These are phyloP conservation scores for Crinitomyces ghanaensis DNA, from an alignment of 805 yeast species.

Conservation along the genomic window DNA sequence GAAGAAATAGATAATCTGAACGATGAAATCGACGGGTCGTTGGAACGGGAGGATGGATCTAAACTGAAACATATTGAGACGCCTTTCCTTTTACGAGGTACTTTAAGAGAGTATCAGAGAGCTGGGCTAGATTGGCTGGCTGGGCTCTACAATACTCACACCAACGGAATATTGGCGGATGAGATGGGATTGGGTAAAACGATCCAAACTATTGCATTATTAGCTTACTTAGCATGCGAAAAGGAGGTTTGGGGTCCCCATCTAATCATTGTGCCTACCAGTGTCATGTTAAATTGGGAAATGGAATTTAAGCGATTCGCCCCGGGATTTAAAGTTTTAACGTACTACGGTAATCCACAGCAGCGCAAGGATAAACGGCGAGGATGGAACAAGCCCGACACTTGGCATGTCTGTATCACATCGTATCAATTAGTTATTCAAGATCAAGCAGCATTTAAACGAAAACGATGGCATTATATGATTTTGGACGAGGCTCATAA, in stretches of 20 bases:
- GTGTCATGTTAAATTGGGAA: constrained; percentile 97
- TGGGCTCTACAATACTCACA: constrained; percentile 77
- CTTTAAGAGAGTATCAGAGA: constrained; percentile 80
- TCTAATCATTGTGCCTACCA: constrained; percentile 91
- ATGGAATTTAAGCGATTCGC: constrained; percentile 98
- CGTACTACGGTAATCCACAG: constrained; percentile 94
- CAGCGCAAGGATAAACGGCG: constrained; percentile 91
- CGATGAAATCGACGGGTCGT: not conserved
- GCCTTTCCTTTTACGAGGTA: constrained; percentile 68
- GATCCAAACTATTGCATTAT: constrained; percentile 82
- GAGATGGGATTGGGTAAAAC: constrained; percentile 98
- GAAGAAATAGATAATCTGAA: not conserved
- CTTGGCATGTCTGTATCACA: constrained; percentile 94
- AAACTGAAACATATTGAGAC: constrained; percentile 12
- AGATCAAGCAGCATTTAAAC: constrained; percentile 85
- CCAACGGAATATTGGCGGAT: constrained; percentile 95
- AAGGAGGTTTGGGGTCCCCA: constrained; percentile 98
- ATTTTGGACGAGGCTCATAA: constrained; percentile 94
- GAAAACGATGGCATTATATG: constrained; percentile 94
- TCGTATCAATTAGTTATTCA: constrained; percentile 97
- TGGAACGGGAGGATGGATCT: constrained; percentile 6
- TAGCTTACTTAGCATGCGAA: constrained; percentile 84
- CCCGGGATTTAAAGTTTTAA: constrained; percentile 91
- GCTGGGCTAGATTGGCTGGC: constrained; percentile 97
- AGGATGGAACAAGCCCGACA: constrained; percentile 95